Evolutionary conservation across 352 stramenopile species (phyloP), one percentile per base, ranked within the genome.

Genomic region (Pythium chondricola): DNA sequence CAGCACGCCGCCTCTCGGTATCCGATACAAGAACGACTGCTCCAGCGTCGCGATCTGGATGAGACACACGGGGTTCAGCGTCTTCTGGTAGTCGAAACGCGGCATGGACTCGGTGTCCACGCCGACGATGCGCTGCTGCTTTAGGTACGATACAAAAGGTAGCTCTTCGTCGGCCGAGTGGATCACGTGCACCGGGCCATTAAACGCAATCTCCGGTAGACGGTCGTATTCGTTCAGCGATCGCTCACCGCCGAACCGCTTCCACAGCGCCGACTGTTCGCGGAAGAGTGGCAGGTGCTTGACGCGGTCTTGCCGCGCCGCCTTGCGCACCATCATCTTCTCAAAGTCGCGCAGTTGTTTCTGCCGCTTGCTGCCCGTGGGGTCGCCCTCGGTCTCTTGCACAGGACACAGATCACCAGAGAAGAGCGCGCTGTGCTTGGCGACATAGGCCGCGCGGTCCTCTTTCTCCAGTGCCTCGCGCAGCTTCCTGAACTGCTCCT

Each of bases 41-140:
- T 91, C 82, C 37, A 91, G 63, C 30, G 76, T 90, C 42, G 79
- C 76, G 37, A 93, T 48, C 55, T 91, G 82, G 47, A 93, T 75
- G 8, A 93, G 63, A 26, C 74, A 86, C 40, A 91, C 78, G 16
- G 82, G 82, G 50, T 87, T 89, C 32, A 56, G 48, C 24, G 61
- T 60, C 43, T 76, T 69, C 29, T 69, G 67, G 20, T 69, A 71
- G 43, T 75, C 60, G 37, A 89, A 84, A 26, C 76, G 68, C 2
- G 82, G 82, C 55, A 81, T 79, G 8, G 74, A 80, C 49, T 93
- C 82, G n/a, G 76, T 91, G 61, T 91, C 82, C 9, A 93, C 65
- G 16, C 82, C 82, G 17, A 85, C 33, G 16, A 83, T 59, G 26
- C 37, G 43, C 30, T 90, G 79, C 16, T 68, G 47, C 5, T 58